Percentiles rank a stretch among this genome's conserved stretches.
phyloP scores from a whole-genome alignment of 148 eudicot species.

The Rhododendron ferrugineum region DNA sequence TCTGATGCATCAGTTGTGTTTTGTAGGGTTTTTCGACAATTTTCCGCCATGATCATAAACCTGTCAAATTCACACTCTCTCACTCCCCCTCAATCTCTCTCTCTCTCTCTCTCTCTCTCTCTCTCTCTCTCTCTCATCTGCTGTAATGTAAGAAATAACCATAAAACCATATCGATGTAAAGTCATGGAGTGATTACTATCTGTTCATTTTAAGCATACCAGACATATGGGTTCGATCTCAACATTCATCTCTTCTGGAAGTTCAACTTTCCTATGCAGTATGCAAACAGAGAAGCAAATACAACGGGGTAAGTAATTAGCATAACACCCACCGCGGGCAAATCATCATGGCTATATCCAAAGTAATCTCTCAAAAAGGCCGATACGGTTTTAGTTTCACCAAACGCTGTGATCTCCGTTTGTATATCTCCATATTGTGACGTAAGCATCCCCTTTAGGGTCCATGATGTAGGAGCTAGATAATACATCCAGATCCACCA shows the following conservation, averaged over 20 bases:
- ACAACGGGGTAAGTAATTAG: constrained; percentile 45
- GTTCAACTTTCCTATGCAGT: constrained; percentile 53
- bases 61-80: no score
- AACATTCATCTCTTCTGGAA: constrained; percentile 62
- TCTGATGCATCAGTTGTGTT: not conserved
- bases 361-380: constrained; percentile 60
- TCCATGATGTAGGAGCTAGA: constrained; percentile 62
- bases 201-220: not conserved
- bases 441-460: constrained; percentile 53
- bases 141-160: no score
- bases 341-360: constrained; percentile 40
- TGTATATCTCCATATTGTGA: constrained; percentile 76
- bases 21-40: not conserved
- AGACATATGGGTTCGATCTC: not conserved
- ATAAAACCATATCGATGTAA: not conserved
- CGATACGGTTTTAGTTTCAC: constrained; percentile 34
- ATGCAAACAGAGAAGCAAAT: constrained; percentile 58
- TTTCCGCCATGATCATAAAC: not conserved
- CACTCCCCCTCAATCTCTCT: no score
- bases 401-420: constrained; percentile 37
- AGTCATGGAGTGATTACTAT: not conserved
- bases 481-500: constrained; percentile 84
- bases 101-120: no score
- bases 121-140: no score
- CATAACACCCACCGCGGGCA: constrained; percentile 47